A percentile compares a stretch with the other conserved stretches of the same genome.
Conservation (phyloP, 768 basidiomycete species). For the Boletellus ananas region DNA sequence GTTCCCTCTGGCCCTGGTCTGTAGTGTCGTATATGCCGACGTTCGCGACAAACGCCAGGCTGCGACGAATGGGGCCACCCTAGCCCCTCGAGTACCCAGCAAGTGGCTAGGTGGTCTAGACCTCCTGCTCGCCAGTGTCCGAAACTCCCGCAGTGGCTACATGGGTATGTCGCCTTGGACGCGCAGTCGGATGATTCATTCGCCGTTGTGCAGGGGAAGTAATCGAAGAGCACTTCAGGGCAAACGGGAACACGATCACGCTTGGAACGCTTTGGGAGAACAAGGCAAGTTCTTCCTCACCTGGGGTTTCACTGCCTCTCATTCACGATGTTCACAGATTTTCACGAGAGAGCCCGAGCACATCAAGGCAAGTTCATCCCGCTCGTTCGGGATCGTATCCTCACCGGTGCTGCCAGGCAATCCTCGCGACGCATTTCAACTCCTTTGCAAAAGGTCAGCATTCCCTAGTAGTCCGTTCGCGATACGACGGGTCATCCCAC, state of each 20-base stretch:
- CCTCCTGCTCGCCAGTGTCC: constrained; percentile 22
- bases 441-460: no score
- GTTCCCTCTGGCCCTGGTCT: constrained; percentile 21
- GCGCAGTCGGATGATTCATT: neutral
- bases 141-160: constrained; percentile 26
- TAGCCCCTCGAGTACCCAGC: constrained; percentile 33
- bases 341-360: constrained; percentile 48
- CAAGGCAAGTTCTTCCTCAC: constrained; percentile 26
- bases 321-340: constrained; percentile 27
- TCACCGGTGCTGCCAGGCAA: no score
- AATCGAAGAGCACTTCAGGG: constrained; percentile 18
- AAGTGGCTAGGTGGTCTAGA: constrained; percentile 38
- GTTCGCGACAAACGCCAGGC: constrained; percentile 12
- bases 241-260: constrained; percentile 33
- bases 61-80: constrained; percentile 24
- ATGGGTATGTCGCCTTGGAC: constrained; percentile 20
- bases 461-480: no score
- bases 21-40: constrained; percentile 13
- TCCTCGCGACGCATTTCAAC: no score
- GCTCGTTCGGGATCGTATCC: no score
- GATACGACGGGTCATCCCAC: neutral
- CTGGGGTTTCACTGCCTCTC: neutral
- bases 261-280: constrained; percentile 37
- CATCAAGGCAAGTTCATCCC: constrained; percentile 32
- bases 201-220: constrained; percentile 25